These are phyloP conservation scores for Termitomyces sp. DNA, from an alignment of 768 basidiomycete genomes.

Conservation along the genomic window DNA sequence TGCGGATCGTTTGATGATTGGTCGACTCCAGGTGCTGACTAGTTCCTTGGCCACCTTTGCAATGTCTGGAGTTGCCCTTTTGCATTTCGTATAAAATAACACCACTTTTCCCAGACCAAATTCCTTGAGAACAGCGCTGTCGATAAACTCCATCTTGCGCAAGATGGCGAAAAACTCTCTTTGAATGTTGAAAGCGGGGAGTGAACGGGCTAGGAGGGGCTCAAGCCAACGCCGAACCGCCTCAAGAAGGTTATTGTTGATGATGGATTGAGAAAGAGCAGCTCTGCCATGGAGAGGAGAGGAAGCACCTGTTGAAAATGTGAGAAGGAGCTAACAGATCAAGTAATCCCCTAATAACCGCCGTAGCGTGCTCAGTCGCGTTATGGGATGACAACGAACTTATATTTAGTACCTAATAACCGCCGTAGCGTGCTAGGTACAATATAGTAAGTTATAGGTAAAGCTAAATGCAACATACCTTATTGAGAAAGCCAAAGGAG, in stretches of 20 bases:
- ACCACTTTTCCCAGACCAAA: slow-evolving; percentile 85
- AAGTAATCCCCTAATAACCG: too few species aligned
- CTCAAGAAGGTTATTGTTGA: slow-evolving; percentile 91
- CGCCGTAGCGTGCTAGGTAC: too few species aligned
- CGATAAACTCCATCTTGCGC: slow-evolving; percentile 88
- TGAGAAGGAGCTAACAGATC: too few species aligned
- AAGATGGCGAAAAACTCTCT: slow-evolving; percentile 83
- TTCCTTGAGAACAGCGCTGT: slow-evolving; percentile 85
- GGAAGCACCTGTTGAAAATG: slow-evolving; percentile 1
- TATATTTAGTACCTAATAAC: too few species aligned
- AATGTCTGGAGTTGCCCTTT: slow-evolving; percentile 79
- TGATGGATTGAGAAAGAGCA: slow-evolving; percentile 84
- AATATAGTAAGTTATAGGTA: too few species aligned
- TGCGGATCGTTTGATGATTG: slow-evolving; percentile 86
- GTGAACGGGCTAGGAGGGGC: slow-evolving; percentile 85
- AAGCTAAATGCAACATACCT: too few species aligned
- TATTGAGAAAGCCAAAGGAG: too few species aligned
- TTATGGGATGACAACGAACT: too few species aligned
- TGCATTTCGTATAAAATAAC: slow-evolving; percentile 94
- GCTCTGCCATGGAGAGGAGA: slow-evolving; percentile 40
- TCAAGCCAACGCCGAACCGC: slow-evolving; percentile 91
- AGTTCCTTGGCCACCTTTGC: slow-evolving; percentile 79
- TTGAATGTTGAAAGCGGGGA: slow-evolving; percentile 95
- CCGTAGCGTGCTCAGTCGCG: too few species aligned
- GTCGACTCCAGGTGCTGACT: slow-evolving; percentile 81